Percentiles rank a stretch among this genome's conserved stretches.
Evolutionary conservation across 495 filamentous ascomycete genomes (phyloP).

Genomic region (Aspergillus nanangensis): DNA sequence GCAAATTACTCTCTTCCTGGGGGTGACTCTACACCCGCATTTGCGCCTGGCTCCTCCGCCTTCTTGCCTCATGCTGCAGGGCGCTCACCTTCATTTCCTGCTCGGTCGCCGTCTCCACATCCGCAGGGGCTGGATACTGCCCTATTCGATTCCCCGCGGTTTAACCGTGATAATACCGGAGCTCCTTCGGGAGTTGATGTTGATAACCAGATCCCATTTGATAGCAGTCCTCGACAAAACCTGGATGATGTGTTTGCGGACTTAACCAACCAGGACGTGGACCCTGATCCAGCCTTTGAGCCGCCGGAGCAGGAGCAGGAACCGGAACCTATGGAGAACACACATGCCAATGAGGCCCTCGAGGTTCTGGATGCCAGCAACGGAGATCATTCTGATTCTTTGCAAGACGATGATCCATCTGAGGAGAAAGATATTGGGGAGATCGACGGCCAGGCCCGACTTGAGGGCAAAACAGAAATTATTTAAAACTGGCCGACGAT

Average conservation of each 20-base stretch:
- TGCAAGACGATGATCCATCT: conserved; percentile 10
- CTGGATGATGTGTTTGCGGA: conserved; percentile 46
- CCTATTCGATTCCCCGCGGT: conserved; percentile 38
- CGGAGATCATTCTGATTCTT: conserved; percentile 18
- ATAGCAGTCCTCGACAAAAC: conserved; percentile 40
- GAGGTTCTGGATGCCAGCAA: conserved; percentile 42
- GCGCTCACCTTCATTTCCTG: conserved; percentile 37
- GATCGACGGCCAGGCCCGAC: conserved; percentile 10
- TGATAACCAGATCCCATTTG: conserved; percentile 22
- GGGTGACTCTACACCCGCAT: conserved; percentile 35
- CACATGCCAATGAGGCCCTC: conserved; percentile 42
- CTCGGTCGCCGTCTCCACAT: conserved; percentile 33
- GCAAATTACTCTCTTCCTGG: conserved; percentile 36
- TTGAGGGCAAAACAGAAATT: not conserved
- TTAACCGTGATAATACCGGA: conserved; percentile 25
- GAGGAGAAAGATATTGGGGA: conserved; percentile 10
- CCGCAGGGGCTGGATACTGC: conserved; percentile 32
- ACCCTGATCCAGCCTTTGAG: conserved; percentile 17
- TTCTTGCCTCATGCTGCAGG: conserved; percentile 36
- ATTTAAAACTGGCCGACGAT: too few species aligned
- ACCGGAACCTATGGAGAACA: conserved; percentile 37
- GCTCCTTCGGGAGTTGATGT: conserved; percentile 19
- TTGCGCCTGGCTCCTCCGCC: conserved; percentile 35
- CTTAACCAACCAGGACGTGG: conserved; percentile 42
- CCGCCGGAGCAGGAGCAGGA: conserved; percentile 19